Evolutionary conservation across 441 rosid genomes (phyloP).

Genomic region (Croton laevigatus): DNA sequence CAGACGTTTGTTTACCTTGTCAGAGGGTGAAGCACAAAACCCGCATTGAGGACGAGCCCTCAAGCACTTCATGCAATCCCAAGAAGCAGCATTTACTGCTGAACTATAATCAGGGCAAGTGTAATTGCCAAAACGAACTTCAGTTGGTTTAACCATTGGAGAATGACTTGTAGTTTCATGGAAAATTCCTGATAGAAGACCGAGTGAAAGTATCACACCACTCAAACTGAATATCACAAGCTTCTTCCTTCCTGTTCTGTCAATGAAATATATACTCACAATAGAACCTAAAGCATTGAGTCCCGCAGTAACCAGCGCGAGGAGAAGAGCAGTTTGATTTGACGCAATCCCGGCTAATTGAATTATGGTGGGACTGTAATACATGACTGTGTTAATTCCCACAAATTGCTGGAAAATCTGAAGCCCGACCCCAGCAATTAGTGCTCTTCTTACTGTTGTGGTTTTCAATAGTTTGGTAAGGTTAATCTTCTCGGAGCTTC

Average conservation of each 20-base stretch:
- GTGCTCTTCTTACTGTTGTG: constrained; percentile 66
- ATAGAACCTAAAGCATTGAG: constrained; percentile 67
- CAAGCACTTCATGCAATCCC: constrained; percentile 72
- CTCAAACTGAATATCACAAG: constrained; percentile 50
- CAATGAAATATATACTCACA: constrained; percentile 64
- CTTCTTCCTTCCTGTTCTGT: constrained; percentile 68
- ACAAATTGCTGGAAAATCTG: constrained; percentile 83
- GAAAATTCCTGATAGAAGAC: constrained; percentile 56
- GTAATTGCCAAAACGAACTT: constrained; percentile 31
- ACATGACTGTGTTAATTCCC: constrained; percentile 86
- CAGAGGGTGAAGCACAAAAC: constrained; percentile 49
- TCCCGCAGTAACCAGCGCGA: constrained; percentile 65
- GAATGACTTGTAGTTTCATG: constrained; percentile 47
- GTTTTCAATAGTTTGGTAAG: constrained; percentile 45
- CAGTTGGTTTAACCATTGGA: constrained; percentile 39
- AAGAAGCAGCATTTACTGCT: constrained; percentile 28
- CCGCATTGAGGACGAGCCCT: constrained; percentile 60
- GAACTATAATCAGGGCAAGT: constrained; percentile 54
- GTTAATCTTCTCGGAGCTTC: constrained; percentile 50
- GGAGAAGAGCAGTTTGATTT: constrained; percentile 66
- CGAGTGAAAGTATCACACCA: constrained; percentile 55
- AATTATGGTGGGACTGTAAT: constrained; percentile 73
- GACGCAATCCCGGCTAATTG: constrained; percentile 77
- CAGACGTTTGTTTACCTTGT: constrained; percentile 40
- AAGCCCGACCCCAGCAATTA: constrained; percentile 73